Evolutionary conservation across 2,329 filamentous ascomycete genomes (phyloP), one percentile per base, ranked within the genome.

Genomic region (Aspergillus transmontanensis): DNA sequence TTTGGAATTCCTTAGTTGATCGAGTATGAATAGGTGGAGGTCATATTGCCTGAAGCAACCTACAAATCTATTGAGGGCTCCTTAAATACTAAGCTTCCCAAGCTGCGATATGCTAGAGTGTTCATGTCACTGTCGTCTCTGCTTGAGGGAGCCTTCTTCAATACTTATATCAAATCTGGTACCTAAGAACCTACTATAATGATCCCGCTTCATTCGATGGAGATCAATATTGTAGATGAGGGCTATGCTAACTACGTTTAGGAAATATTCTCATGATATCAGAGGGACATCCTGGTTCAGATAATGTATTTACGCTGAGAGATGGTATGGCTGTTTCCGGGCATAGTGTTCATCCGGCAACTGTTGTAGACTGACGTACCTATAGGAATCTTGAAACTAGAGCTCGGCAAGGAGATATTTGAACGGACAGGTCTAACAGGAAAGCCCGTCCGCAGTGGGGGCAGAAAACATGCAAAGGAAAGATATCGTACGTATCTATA

Each of bases 261-360:
- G 92, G 92, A 6, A 89, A 93, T 73, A 81, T 96, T 56, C 77
- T 92, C 69, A 92, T 98, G 90, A 84, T 97, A 2, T 97, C 94
- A 0, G 87, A 94, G 75, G 93, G 93, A 14, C 85, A 85, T 36
- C 81, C 85, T 9, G 89, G 87, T 2, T 83, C 89, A 2, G 90
- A 94, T 71, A 91, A 91, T 69, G 83, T 90, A 3, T 94, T 92
- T 74, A 86, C 86, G 0, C 79, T 98, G 1, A 83, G 80, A 61
- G 85, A 92, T 68, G 93, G 93, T 86, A 80, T 58, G 75, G 41
- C 30, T n/a, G 16, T 51, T 28, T 19, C 6, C 2, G 28, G 28
- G 4, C 48, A 11, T 1, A 32, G 1, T 10, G 4, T 34, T 32
- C 28, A 32, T 19, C 26, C 19, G 7, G 7, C 30, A 23, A 23